Conservation (phyloP, 2,329 filamentous ascomycete genomes). For the Aspergillus hiratsukae region DNA sequence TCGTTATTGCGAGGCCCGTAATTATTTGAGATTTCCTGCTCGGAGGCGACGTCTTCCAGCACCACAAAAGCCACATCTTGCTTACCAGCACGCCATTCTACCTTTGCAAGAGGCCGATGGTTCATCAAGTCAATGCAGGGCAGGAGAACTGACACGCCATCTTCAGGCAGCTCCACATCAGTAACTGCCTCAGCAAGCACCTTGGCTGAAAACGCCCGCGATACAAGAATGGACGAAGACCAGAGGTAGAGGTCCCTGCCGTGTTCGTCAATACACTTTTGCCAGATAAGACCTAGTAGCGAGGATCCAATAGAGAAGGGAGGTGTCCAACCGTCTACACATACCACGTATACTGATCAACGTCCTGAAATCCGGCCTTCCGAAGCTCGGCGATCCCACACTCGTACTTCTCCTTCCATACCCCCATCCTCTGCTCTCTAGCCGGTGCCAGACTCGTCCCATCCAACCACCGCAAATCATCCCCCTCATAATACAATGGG, state of each 20-base stretch:
- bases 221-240: slow-evolving; percentile 43
- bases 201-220: slow-evolving; percentile 42
- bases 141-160: slow-evolving; percentile 64
- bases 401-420: slow-evolving; percentile 38
- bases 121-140: slow-evolving; percentile 70
- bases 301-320: neutral
- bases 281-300: slow-evolving; percentile 4
- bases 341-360: slow-evolving; percentile 38
- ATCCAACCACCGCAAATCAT: slow-evolving; percentile 52
- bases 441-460: slow-evolving; percentile 33
- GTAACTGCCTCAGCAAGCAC: slow-evolving; percentile 36
- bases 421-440: slow-evolving; percentile 28
- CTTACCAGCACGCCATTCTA: slow-evolving; percentile 53
- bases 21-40: slow-evolving; percentile 61
- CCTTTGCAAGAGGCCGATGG: slow-evolving; percentile 58
- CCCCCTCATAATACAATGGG: slow-evolving; percentile 60
- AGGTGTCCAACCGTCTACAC: slow-evolving; percentile 3
- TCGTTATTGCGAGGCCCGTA: slow-evolving; percentile 74
- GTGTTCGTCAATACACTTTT: neutral
- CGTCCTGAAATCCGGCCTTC: slow-evolving; percentile 26
- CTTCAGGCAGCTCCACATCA: slow-evolving; percentile 40
- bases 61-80: slow-evolving; percentile 39
- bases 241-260: slow-evolving; percentile 43
- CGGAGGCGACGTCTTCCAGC: slow-evolving; percentile 46
- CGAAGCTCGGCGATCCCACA: slow-evolving; percentile 27